A percentile compares a stretch with the other conserved stretches of the same genome.
phyloP scores from a whole-genome alignment of 148 eudicot genomes.

The Polygonum maritimum region DNA sequence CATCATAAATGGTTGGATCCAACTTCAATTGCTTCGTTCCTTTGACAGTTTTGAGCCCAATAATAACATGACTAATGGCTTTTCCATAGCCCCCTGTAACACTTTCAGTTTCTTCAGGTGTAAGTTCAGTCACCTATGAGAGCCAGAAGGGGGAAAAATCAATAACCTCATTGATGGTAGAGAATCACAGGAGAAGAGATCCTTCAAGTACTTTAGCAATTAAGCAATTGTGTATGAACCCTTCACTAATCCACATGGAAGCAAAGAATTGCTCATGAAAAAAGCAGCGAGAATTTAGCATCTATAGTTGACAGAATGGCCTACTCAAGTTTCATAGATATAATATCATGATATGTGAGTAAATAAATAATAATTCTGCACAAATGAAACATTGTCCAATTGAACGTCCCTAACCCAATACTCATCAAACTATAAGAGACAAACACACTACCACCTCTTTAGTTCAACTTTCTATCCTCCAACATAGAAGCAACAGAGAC shows the following conservation, averaged over 20 bases:
- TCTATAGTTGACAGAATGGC: background rate
- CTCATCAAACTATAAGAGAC: background rate
- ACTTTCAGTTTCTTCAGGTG: constrained; percentile 97
- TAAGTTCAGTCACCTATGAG: constrained; percentile 83
- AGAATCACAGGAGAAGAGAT: background rate
- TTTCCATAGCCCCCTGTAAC: constrained; percentile 94
- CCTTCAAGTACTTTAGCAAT: background rate
- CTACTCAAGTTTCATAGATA: background rate
- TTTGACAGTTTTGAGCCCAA: constrained; percentile 91
- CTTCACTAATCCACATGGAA: background rate
- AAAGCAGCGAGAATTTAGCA: background rate
- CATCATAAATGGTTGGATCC: constrained; percentile 96
- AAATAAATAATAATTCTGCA: background rate
- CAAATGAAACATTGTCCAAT: background rate
- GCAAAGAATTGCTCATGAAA: background rate
- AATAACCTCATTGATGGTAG: background rate
- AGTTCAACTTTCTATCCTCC: background rate
- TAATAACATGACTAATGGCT: constrained; percentile 89
- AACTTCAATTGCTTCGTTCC: constrained; percentile 95
- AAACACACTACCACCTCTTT: background rate
- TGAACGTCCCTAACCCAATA: background rate
- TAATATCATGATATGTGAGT: background rate
- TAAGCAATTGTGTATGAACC: background rate
- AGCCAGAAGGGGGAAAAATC: constrained; percentile 7
- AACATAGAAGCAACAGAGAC: background rate